These are phyloP conservation scores for Paecilomyces formosus DNA, from an alignment of 2,329 filamentous ascomycete species.

Conservation along the genomic window DNA sequence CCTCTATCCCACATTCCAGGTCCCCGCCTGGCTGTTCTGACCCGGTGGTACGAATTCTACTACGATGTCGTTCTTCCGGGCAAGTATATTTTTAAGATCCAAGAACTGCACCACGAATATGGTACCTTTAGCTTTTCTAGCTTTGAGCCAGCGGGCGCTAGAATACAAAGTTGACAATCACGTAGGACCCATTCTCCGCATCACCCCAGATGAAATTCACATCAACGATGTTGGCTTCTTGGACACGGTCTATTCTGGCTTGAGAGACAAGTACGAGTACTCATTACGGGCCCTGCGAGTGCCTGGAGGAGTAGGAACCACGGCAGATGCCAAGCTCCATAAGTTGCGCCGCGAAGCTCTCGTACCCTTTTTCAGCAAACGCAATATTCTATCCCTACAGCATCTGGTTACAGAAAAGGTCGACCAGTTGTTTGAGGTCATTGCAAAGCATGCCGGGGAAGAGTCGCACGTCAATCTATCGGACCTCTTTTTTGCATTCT, in stretches of 20 bases:
- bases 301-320: constrained; percentile 19
- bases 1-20: constrained; percentile 28
- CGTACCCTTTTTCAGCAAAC: constrained; percentile 23
- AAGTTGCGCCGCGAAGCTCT: constrained; percentile 21
- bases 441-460: no score
- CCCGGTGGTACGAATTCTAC: constrained; percentile 22
- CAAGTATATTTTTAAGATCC: constrained; percentile 25
- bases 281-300: constrained; percentile 15
- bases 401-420: constrained; percentile 12
- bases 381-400: constrained; percentile 18
- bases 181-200: constrained; percentile 18
- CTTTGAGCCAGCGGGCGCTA: not conserved
- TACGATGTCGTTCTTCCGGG: constrained; percentile 21
- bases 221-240: constrained; percentile 18
- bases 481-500: no score
- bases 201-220: constrained; percentile 18
- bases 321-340: constrained; percentile 19
- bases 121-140: constrained; percentile 14
- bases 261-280: constrained; percentile 19
- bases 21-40: constrained; percentile 22
- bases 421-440: no score
- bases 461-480: no score
- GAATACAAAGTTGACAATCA: not conserved
- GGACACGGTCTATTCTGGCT: constrained; percentile 19
- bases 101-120: constrained; percentile 27